These are phyloP conservation scores for Wallacemonas sp. DNA, from an alignment of 208 protist genomes.

Conservation along the genomic window DNA sequence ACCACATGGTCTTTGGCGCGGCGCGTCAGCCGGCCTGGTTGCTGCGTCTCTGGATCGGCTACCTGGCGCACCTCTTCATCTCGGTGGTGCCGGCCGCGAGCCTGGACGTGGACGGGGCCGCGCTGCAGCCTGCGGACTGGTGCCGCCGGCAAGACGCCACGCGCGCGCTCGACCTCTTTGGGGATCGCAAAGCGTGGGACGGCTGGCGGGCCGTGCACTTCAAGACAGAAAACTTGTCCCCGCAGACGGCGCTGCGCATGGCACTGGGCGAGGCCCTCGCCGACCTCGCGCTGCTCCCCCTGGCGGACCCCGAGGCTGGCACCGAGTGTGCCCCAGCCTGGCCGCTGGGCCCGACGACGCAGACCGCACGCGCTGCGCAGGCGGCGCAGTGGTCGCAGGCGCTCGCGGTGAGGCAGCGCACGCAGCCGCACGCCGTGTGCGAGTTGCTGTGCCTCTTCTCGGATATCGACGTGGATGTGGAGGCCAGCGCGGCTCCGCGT, in stretches of 20 bases:
- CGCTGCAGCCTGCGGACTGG: conserved; percentile 48
- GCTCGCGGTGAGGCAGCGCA: conserved; percentile 37
- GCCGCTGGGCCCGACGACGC: not conserved
- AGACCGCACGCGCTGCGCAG: not conserved
- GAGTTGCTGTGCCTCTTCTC: conserved; percentile 64
- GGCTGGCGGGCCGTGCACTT: conserved; percentile 43
- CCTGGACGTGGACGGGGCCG: conserved; percentile 42
- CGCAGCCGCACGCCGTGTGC: conserved; percentile 52
- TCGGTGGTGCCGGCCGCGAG: conserved; percentile 60
- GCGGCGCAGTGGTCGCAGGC: not conserved
- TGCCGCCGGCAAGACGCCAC: conserved; percentile 24
- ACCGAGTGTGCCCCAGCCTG: conserved; percentile 23
- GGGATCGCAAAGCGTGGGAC: conserved; percentile 28
- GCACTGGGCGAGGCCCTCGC: conserved; percentile 69
- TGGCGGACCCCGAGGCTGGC: conserved; percentile 28
- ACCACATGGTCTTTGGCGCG: conserved; percentile 67
- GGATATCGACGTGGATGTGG: conserved; percentile 19
- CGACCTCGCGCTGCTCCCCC: conserved; percentile 64
- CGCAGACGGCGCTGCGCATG: conserved; percentile 66
- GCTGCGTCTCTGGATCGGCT: conserved; percentile 72
- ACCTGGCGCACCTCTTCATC: conserved; percentile 67
- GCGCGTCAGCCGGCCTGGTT: conserved; percentile 48
- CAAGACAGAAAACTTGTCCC: conserved; percentile 27
- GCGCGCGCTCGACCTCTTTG: conserved; percentile 31
- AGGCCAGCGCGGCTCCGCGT: not conserved